Base-by-base conservation (phyloP, 495 filamentous ascomycete species). In the Xylaria sp. region DNA sequence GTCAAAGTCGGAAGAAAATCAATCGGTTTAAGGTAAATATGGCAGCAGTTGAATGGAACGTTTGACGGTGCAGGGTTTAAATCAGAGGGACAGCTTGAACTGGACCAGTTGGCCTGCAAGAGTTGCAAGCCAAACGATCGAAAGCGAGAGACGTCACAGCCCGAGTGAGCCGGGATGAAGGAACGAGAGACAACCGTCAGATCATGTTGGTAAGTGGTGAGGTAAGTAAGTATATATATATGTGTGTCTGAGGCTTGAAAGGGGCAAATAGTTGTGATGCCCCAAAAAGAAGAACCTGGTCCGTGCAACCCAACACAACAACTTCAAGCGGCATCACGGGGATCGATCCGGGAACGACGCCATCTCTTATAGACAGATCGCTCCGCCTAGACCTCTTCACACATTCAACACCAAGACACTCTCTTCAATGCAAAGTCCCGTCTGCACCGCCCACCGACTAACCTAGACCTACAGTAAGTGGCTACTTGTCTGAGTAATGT, bases 361-460 rank as follows among this genome's bases (percentile, higher is more conserved):
- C 7, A 46, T 66, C 17, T 37, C 21, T 50, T 66, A 35, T 46
- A 64, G 40, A 66, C 35, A 67, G 31, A 19, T 55, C 41, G n/a
- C 8, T 3, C 35, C 24, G 21, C 21, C 43, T 21, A 29, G 29
- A 17, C 29, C 1, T 61, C 33, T 37, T 65, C 19, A 33, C 15
- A 55, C 33, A 12, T 33, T 67, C 64, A 35, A 67, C 29, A 17
- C 29, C 62, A 37, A 55, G 46, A 41, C 46, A 26, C 33, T 40
- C 14, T 53, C 46, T 15, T 65, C 19, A 31, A 66, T 65, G 62
- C 62, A 65, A 33, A 50, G 17, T 66, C 19, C 64, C 33, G 48
- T 37, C 31, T 53, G 64, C 64, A 67, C 64, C 21, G 64, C 64
- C 64, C 48, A 67, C 64, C 21, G 48, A 67, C 64, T 67, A 67